Base-by-base conservation (phyloP, 2,329 filamentous ascomycete genomes). In the Aureobasidium sp. region DNA sequence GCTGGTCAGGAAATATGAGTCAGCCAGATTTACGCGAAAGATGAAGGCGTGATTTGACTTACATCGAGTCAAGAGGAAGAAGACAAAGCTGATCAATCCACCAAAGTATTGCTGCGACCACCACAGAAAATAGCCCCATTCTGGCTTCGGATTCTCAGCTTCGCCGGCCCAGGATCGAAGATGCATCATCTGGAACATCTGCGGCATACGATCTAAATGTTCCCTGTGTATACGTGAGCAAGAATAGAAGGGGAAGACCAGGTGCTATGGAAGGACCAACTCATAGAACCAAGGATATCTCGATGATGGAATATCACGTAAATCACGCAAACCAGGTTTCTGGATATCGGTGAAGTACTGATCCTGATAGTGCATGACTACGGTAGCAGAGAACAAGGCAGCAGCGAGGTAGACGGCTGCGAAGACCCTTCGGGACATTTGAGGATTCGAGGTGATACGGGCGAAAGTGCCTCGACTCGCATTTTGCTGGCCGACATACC, bases 51-150 rank as follows among this genome's bases (percentile, higher is more conserved):
- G 29, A 14, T 17, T 33, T 7, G 17, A 54, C 49, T 6, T 48
- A 62, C 60, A 53, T n/a, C 57, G 49, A 24, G 39, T 49, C n/a
- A 49, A 17, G 7, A 62, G 42, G 35, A 62, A 62, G 31, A 57
- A 33, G n/a, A 35, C 33, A 19, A 53, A 62, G n/a, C 7, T 48
- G 12, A 62, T 37, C 19, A 45, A 35, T 5, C 60, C 60, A 17
- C 42, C 35, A 40, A 57, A 42, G n/a, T 50, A 57, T 50, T 62
- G 50, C 33, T 62, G 60, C 22, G 52, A 45, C 31, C 31, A 48
- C 50, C 50, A 62, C 29, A 62, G n/a, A 48, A 47, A 58, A 4
- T 37, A 33, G 7, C 14, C 39, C 54, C 54, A 58, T 19, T 47
- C 54, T 22, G 42, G 54, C 14, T 12, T 31, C 3, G 29, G 19